Percentiles rank a stretch among this genome's conserved stretches.
phyloP scores from a whole-genome alignment of 1,284 basidiomycete genomes.

The Athelia sp. region DNA sequence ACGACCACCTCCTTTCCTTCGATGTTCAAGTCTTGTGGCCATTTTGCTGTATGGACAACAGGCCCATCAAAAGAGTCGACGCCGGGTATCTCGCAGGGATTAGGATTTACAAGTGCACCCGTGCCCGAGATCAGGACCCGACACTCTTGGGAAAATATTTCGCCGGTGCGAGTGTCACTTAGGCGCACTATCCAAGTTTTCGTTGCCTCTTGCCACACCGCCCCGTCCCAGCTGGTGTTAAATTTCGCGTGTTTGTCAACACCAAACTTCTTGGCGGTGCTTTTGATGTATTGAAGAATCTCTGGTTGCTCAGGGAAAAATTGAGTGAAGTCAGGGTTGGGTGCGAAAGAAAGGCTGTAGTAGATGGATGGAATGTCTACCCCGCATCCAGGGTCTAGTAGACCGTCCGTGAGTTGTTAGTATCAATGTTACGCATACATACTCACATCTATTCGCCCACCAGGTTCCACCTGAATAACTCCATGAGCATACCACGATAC shows the following conservation, averaged over 20 bases:
- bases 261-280: background rate
- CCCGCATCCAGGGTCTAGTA: background rate
- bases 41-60: background rate
- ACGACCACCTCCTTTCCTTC: background rate
- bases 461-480: background rate
- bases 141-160: background rate
- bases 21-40: background rate
- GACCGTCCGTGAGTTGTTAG: background rate
- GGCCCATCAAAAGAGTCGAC: background rate
- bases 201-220: background rate
- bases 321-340: background rate
- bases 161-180: background rate
- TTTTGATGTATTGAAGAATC: background rate
- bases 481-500: too few relatives aligned
- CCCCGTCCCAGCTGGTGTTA: background rate
- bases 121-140: background rate
- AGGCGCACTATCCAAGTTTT: background rate
- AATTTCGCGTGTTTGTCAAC: background rate
- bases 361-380: background rate
- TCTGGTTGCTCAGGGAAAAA: background rate
- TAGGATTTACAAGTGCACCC: background rate
- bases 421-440: background rate
- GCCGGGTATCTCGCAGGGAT: background rate
- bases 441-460: background rate
- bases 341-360: background rate